Base-by-base conservation (phyloP, 2,329 filamentous ascomycete species). In the Neofusicoccum cordaticola region DNA sequence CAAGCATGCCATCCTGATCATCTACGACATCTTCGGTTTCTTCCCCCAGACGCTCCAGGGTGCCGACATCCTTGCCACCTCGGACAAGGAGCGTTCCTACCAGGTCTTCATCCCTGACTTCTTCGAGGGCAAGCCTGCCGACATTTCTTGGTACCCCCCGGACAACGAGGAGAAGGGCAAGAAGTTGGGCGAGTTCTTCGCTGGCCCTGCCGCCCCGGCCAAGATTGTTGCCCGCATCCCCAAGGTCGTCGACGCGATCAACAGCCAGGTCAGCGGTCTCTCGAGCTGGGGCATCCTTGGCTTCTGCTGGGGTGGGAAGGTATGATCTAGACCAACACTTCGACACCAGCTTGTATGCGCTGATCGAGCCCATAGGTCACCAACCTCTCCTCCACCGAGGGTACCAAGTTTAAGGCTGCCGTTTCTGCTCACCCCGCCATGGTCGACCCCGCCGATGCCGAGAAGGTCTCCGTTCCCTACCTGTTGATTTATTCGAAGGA, bases 81-180 rank as follows among this genome's bases (percentile, higher is more conserved):
- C 82, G 39, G 82, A 88, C 83, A 90, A 90, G 86, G 78, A 85
- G 81, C 75, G 82, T 66, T 86, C 90, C 73, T 95, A 96, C 82
- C 88, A 88, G 70, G 91, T 97, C 69, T 93, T 93, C 79, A 93
- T 97, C 68, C 93, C 93, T 34, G 93, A 97, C 80, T 94, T 91
- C 84, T 96, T 97, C 81, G 85, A 90, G 66, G 93, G 91, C 75
- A 83, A 86, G 69, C 90, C 91, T 41, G 86, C 83, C 66, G 83
- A 85, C 69, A 85, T 88, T 70, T 80, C 79, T 60, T 87, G 84
- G 84, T 87, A 85, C 73, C 85, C 85, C 0, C 85, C 85, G 15
- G 80, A 86, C 72, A 87, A 79, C 67, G 79, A 86, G 45, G 86
- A 88, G 66, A 85, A 88, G 76, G 81, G 82, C 68, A 71, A 85